Evolutionary conservation across 176 grass and related monocot species (phyloP), one percentile per base, ranked within the genome.

Genomic region (Areca catechu): DNA sequence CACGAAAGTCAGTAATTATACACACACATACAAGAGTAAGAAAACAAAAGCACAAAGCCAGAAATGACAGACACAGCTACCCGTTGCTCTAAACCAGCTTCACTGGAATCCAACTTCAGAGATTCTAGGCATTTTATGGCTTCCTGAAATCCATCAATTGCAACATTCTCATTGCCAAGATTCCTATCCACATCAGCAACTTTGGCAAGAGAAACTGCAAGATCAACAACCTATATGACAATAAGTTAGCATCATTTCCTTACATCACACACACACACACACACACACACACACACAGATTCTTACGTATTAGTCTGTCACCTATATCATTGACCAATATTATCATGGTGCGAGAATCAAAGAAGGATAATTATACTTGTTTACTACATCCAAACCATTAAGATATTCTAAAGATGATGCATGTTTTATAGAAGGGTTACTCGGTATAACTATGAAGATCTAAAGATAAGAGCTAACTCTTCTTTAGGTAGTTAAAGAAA

Each of bases 161-260:
- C 87, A 0, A 51, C 43, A 15, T 76, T 71, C 53, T 92, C 78
- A 2, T 92, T 79, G 9, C 87, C 87, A 22, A 92, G 83, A 82
- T 97, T 97, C 77, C 80, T 85, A 56, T 98, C 87, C 0, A 78
- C 76, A 75, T 98, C 93, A 7, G 93, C 87, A 30, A 98, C 87
- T 98, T 92, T 92, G 23, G 87, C 93, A 62, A 98, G 81, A 63
- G 93, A 98, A 72, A 86, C 80, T 54, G 93, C 93, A 24, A 98
- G 57, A 83, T 92, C 93, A 57, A 98, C 76, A 47, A 89, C 87
- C 87, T 98, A 52, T 15, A 80, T 59, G 15, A 16, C 71, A 76
- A 47, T 16, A 15, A 69, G 12, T 22, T 24, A 43, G 34, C 34
- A 43, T 3, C 34, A 1, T 43, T 2, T 43, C 34, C 34, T 43